Evolutionary conservation across 306 rosid genomes (phyloP).

Genomic region (Dryas octopetala): DNA sequence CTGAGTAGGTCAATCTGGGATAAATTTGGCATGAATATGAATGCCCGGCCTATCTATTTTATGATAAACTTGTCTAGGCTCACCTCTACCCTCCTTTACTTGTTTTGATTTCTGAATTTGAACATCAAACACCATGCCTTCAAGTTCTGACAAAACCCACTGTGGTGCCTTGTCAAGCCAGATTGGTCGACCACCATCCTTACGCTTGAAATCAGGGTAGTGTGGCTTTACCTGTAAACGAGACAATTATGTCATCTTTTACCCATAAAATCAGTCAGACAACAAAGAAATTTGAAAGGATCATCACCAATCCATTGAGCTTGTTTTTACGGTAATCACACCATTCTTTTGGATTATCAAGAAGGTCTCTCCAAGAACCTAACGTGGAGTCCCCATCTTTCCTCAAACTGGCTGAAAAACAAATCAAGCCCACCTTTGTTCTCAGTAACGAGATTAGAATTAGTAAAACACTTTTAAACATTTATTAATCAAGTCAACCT

Average conservation of each 20-base stretch:
- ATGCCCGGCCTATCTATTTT: background rate
- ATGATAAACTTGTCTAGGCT: constrained; percentile 2
- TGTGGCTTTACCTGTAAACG: constrained; percentile 45
- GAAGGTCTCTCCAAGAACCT: constrained; percentile 56
- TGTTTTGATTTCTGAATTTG: constrained; percentile 21
- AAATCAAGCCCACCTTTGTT: constrained; percentile 11
- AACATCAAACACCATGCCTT: constrained; percentile 43
- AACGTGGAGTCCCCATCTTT: constrained; percentile 12
- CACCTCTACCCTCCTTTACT: constrained; percentile 23
- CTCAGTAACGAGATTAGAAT: background rate
- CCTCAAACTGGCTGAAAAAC: constrained; percentile 25
- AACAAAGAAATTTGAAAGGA: constrained; percentile 10
- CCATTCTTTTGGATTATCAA: constrained; percentile 62
- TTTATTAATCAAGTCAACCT: constrained; percentile 13
- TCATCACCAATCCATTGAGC: constrained; percentile 43
- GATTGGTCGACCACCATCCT: constrained; percentile 43
- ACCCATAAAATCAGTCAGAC: constrained; percentile 11
- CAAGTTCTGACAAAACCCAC: constrained; percentile 46
- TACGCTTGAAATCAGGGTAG: constrained; percentile 62
- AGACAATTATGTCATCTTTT: constrained; percentile 3
- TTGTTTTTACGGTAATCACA: constrained; percentile 54
- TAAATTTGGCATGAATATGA: background rate
- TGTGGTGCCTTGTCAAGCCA: constrained; percentile 48
- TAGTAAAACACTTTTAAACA: background rate
- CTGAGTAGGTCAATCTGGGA: background rate